These are phyloP conservation scores for Colletotrichum incanum DNA, from an alignment of 2,329 filamentous ascomycete genomes.

Conservation along the genomic window DNA sequence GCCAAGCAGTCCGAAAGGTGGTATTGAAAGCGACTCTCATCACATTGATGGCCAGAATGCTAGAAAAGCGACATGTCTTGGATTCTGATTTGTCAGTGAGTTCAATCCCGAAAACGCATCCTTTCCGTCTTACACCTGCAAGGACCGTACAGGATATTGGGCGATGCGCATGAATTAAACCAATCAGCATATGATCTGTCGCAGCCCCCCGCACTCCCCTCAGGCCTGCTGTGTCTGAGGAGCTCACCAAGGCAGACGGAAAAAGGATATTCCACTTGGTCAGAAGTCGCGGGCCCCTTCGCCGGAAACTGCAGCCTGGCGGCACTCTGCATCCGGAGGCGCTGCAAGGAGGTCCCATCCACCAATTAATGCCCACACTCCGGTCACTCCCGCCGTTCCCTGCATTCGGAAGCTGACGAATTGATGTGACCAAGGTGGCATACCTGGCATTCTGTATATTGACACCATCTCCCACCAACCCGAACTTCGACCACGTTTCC, in stretches of 20 bases:
- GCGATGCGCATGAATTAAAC: background rate
- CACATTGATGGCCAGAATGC: too few species aligned
- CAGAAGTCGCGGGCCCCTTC: background rate
- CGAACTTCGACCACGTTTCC: background rate
- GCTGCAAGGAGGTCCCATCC: slow-evolving; percentile 32
- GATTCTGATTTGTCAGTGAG: background rate
- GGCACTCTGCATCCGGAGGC: background rate
- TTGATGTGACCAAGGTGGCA: slow-evolving; percentile 28
- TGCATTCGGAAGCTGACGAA: slow-evolving; percentile 39
- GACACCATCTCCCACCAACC: slow-evolving; percentile 1
- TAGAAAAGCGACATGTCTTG: background rate
- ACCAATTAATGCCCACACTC: slow-evolving; percentile 40
- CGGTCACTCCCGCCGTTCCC: slow-evolving; percentile 36
- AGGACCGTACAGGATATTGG: background rate
- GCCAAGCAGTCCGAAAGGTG: background rate
- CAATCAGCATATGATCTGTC: background rate
- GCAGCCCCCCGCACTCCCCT: too few species aligned
- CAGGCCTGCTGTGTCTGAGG: background rate
- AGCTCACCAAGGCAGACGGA: background rate
- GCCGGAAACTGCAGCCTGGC: slow-evolving; percentile 22
- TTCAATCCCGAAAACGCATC: slow-evolving; percentile 2
- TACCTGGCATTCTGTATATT: slow-evolving; percentile 14
- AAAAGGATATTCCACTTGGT: background rate
- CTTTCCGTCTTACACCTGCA: slow-evolving; percentile 18
- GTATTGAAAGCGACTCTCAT: background rate